Base-by-base conservation (phyloP, 192 early-diverging fungal genomes). In the Geranomyces michiganensis region DNA sequence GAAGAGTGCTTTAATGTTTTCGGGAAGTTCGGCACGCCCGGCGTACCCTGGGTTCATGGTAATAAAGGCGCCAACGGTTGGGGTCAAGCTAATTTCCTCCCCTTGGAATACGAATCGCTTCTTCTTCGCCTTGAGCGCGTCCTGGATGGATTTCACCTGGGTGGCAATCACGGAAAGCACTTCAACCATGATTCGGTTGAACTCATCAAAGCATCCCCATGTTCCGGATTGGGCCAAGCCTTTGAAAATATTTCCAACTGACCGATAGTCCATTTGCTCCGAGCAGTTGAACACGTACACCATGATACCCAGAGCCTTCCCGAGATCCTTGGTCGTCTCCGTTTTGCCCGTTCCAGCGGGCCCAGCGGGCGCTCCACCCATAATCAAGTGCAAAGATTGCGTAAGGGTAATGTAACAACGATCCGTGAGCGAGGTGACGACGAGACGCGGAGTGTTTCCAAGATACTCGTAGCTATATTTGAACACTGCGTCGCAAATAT, bases 241-340 rank as follows among this genome's bases (percentile, higher is more conserved):
- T 66, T 88, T 88, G 76, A 87, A 89, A 74, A 89, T 89, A 63
- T 89, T 89, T 59, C 87, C 87, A 26, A 86, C 81, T 13, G 86
- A 88, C 53, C 86, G 88, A 73, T 89, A 89, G 67, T 89, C 87
- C 87, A 89, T 89, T 65, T 89, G 87, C 67, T 89, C 87, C 2
- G 82, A 84, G 71, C 87, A 89, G 71, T 89, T 89, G 74, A 89
- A 89, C 12, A 89, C 87, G 65, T 89, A 89, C 6, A 89, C 87
- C 87, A 89, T 89, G 71, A 88, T 86, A 0, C 83, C 86, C 10
- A 89, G 76, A 26, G 87, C 87, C 66, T 86, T 87, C 21, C 87
- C 87, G 46, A 89, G 73, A 82, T 89, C 87, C 72, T 89, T 89
- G 17, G 84, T 83, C 19, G 87, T 88, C 63, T 88, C 87, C 0